phyloP scores from a whole-genome alignment of 306 rosid genomes.

The Lagenaria siceraria region DNA sequence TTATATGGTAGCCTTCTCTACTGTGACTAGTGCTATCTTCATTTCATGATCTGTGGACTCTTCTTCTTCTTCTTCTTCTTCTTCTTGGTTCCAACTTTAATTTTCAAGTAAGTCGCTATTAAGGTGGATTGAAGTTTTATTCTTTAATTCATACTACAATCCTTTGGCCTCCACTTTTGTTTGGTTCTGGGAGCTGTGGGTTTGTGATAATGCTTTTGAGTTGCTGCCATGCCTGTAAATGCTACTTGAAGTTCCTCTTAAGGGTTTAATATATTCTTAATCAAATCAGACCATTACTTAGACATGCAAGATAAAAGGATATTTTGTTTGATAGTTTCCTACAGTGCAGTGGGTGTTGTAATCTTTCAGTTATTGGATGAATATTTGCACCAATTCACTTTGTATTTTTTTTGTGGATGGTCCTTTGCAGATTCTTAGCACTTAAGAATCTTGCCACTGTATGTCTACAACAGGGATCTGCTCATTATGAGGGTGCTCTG shows the following conservation, averaged over 20 bases:
- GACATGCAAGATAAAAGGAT: background rate
- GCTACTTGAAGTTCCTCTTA: background rate
- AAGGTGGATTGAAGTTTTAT: background rate
- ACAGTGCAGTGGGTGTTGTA: background rate
- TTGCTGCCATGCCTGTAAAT: background rate
- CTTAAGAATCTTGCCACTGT: slow-evolving; percentile 89
- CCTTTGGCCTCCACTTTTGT: background rate
- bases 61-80: background rate
- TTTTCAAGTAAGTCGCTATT: background rate
- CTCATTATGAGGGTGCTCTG: slow-evolving; percentile 63
- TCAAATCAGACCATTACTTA: background rate
- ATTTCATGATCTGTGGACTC: background rate
- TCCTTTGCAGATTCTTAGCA: slow-evolving; percentile 71
- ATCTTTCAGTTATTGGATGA: background rate
- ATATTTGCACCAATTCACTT: background rate
- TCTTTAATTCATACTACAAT: background rate
- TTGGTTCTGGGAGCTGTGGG: background rate
- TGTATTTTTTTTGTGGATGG: slow-evolving; percentile 7
- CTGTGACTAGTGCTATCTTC: background rate
- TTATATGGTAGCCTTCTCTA: background rate
- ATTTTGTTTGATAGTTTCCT: background rate
- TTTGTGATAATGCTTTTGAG: background rate
- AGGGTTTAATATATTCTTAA: background rate
- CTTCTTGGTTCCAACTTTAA: background rate
- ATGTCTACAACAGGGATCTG: slow-evolving; percentile 85